Evolutionary conservation across 768 basidiomycete species (phyloP).

Genomic region (Hortiboletus flavorubellus): DNA sequence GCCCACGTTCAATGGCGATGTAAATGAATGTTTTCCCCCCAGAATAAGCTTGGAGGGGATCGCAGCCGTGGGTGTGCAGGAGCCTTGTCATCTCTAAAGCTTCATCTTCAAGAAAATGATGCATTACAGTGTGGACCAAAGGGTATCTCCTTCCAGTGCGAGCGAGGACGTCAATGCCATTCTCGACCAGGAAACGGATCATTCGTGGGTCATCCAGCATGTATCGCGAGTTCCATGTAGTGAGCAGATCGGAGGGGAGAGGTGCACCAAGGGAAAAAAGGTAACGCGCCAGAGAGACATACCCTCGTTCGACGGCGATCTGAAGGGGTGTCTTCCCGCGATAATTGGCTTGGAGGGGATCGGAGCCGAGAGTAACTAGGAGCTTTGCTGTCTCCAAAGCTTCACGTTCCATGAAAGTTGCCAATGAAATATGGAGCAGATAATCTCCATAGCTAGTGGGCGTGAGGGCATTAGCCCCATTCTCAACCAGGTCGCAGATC

Average conservation of each 20-base stretch:
- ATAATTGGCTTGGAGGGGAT: background rate
- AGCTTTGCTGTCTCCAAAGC: background rate
- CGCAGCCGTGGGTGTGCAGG: background rate
- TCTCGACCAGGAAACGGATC: background rate
- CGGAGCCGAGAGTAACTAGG: background rate
- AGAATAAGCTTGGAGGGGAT: background rate
- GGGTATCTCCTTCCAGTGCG: background rate
- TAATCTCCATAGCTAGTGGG: background rate
- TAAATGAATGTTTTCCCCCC: background rate
- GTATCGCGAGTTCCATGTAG: background rate
- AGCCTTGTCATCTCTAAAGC: background rate
- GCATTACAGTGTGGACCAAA: background rate
- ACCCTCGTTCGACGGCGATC: background rate
- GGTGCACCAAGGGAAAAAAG: background rate
- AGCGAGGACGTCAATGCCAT: background rate
- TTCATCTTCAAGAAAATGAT: background rate
- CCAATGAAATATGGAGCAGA: background rate
- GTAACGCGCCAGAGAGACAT: background rate
- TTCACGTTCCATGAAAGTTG: background rate
- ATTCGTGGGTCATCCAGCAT: background rate
- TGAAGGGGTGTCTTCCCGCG: background rate
- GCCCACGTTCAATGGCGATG: background rate
- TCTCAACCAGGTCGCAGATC: background rate
- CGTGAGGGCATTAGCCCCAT: background rate
- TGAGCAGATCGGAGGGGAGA: background rate